phyloP scores from a whole-genome alignment of 306 rosid genomes.

The Quercus variabilis region DNA sequence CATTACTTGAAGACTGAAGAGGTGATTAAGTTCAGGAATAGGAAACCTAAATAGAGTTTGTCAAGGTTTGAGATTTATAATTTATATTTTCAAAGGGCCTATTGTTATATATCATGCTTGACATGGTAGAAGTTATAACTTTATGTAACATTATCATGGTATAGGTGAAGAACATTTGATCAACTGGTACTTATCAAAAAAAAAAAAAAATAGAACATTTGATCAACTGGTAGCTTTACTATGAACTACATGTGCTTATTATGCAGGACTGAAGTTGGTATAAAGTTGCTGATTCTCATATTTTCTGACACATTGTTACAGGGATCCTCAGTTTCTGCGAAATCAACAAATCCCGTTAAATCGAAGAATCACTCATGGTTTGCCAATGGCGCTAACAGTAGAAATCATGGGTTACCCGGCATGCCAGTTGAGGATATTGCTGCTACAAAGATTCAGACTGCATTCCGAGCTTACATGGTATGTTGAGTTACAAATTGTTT shows the following conservation, averaged over 20 bases:
- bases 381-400: constrained; percentile 36
- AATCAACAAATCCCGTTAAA: constrained; percentile 38
- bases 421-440: constrained; percentile 65
- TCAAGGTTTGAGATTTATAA: constrained; percentile 7
- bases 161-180: background rate
- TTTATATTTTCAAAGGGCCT: background rate
- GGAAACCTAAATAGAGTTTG: background rate
- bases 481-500: constrained; percentile 15
- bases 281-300: constrained; percentile 17
- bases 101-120: background rate
- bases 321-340: constrained; percentile 46
- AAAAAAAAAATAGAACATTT: background rate
- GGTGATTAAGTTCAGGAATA: background rate
- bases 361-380: constrained; percentile 25
- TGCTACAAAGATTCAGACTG: constrained; percentile 86
- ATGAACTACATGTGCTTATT: constrained; percentile 14
- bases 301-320: constrained; percentile 26
- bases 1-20: constrained; percentile 1
- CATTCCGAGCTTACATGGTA: constrained; percentile 82
- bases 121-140: constrained; percentile 1
- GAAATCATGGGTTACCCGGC: constrained; percentile 35
- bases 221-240: constrained; percentile 10
- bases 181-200: background rate
- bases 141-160: constrained; percentile 1
- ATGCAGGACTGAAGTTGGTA: constrained; percentile 12